Base-by-base conservation (phyloP, 331 rosid species). In the Malus hybrid region DNA sequence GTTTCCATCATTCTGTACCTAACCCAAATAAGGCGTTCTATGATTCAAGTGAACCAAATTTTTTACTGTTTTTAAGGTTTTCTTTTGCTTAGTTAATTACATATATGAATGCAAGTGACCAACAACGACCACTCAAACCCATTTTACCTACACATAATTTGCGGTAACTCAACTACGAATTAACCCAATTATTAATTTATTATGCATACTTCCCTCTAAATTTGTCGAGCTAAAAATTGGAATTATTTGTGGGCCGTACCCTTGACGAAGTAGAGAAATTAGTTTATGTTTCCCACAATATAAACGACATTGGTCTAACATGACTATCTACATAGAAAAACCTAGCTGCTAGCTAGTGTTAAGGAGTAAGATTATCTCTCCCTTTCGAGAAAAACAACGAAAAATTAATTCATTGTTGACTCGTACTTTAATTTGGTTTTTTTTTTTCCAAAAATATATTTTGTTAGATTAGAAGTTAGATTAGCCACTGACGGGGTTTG, bases 1-100 rank as follows among this genome's bases (percentile, higher is more conserved):
- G 76, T 75, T 56, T 42, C 65, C 83, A 87, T 85, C 69, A 81
- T 87, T 77, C 60, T 77, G 81, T 68, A 85, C 86, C 86, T 79
- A 72, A 27, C 64, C 34, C 33, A 16, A 60, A 10, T 14, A 65
- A 33, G 34, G 22, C 12, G 44, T 39, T 39, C 44, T 39, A 39
- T 39, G 44, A 8, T 39, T 39, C 44, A 8, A 39, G 12, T 9
- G 44, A 39, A 39, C 44, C 44, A 39, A 39, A 39, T 0, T 0
- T 36, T 36, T 39, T 39, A 39, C 12, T 39, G 44, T 39, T 39
- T 9, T 39, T 39, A 8, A 39, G 11, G 44, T 39, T 39, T 39
- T 39, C 44, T 39, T 39, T 39, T 39, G 11, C 44, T 9, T 39
- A 39, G 44, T 50, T 27, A 39, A 50, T 50, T 20, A 24, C 56